A percentile compares a stretch with the other conserved stretches of the same genome.
phyloP scores from a whole-genome alignment of 176 grass and related monocot genomes.

The Zea mays region DNA sequence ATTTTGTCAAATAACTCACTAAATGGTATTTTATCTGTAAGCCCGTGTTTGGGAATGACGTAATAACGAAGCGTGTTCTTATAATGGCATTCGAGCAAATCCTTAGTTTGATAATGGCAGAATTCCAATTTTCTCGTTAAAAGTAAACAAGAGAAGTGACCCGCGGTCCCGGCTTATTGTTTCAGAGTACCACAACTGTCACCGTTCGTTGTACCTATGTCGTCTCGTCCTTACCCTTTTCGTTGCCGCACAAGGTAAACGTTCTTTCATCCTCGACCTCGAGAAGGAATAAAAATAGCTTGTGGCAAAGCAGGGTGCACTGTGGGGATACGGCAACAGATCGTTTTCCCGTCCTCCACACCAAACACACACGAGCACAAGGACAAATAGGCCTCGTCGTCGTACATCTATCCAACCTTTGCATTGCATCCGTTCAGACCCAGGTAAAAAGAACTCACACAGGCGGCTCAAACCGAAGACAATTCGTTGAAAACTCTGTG shows the following conservation, averaged over 20 bases:
- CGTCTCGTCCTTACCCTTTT: too few relatives aligned
- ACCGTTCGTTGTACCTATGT: background rate
- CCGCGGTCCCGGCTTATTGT: background rate
- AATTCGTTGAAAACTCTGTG: background rate
- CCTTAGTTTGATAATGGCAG: too few relatives aligned
- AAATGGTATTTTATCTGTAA: too few relatives aligned
- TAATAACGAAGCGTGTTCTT: too few relatives aligned
- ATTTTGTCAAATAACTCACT: too few relatives aligned
- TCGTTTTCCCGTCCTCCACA: background rate
- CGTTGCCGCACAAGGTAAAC: constrained; percentile 1
- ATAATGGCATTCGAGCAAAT: too few relatives aligned
- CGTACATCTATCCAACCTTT: background rate
- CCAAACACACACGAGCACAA: too few relatives aligned
- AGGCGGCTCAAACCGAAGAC: background rate
- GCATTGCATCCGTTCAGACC: background rate
- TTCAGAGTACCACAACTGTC: background rate
- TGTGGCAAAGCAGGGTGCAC: background rate
- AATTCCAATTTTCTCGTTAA: too few relatives aligned
- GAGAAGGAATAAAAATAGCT: background rate
- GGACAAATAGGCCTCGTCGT: background rate
- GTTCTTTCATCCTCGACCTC: background rate
- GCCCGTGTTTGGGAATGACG: too few relatives aligned
- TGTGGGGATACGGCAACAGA: too few relatives aligned
- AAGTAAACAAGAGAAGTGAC: background rate
- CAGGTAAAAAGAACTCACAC: constrained; percentile 14